Evolutionary conservation across 83 land plant genomes (phyloP), one percentile per base, ranked within the genome.

Genomic region (Thuja plicata): DNA sequence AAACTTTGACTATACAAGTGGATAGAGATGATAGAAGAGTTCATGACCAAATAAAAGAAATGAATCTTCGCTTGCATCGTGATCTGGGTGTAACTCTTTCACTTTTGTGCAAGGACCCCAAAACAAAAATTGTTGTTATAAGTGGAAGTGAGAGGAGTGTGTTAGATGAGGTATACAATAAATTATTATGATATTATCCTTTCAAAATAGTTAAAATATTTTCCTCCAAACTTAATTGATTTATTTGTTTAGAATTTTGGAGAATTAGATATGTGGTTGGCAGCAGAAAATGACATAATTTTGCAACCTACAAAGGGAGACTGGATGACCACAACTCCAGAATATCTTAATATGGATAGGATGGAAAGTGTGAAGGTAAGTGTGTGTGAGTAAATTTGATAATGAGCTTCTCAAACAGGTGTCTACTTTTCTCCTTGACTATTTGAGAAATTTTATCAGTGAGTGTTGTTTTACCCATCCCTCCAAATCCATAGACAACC

Each of bases 71-170:
- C 16, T 88, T 93, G 77, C 92, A 93, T 89, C 88, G 93, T 15
- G 87, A 88, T 73, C 70, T 93, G 16, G 81, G 83, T 12, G 93
- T 90, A 55, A 88, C 88, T 10, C 86, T 93, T 55, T 45, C 84
- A 3, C 84, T 88, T 55, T 54, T 93, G 24, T 93, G 94, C 79
- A 70, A 71, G 41, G 94, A 93, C 70, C 91, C 90, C 15, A 90
- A 90, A 45, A 93, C 94, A 34, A 92, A 89, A 41, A 92, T 93
- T 80, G 93, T 93, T 34, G 88, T 93, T 54, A 91, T 93, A 8
- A 93, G 94, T 90, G 94, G 94, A 70, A 93, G 94, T 87, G 93
- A 93, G 60, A 92, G 94, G 45, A 86, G 85, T 71, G 85, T 90
- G 55, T 85, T 93, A 43, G 94, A 93, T 90, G 94, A 93, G 93